A percentile compares a stretch with the other conserved stretches of the same genome.
phyloP scores from a whole-genome alignment of 2,329 filamentous ascomycete species.

The Dissoconium aciculare region DNA sequence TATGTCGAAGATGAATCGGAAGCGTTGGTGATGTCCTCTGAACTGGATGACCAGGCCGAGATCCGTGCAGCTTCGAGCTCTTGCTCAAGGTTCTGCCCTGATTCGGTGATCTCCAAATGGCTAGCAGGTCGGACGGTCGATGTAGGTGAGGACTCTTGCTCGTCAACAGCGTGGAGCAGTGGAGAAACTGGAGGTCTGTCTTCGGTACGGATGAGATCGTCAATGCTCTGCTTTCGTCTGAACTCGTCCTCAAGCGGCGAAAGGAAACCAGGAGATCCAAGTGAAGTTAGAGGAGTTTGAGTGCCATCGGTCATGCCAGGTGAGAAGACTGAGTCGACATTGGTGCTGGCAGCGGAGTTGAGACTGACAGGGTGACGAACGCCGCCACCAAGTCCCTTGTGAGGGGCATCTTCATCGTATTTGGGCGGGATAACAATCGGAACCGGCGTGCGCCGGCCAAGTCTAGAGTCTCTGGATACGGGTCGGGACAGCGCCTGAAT shows the following conservation, averaged over 20 bases:
- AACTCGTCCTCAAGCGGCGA: neutral
- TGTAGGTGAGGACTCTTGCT: too few relatives aligned
- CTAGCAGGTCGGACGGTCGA: too few relatives aligned
- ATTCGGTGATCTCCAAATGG: neutral
- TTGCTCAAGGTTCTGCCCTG: neutral
- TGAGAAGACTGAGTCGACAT: neutral
- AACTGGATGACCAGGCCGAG: neutral
- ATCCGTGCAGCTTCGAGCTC: neutral
- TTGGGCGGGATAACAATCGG: neutral
- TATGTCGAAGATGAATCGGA: too few relatives aligned
- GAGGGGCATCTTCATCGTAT: neutral
- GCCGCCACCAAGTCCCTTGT: neutral
- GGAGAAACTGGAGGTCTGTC: too few relatives aligned
- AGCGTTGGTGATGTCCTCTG: neutral
- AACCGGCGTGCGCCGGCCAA: neutral
- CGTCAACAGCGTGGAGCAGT: neutral
- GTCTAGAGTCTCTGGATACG: neutral
- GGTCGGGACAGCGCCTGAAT: too few relatives aligned
- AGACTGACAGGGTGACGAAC: neutral
- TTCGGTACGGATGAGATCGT: neutral
- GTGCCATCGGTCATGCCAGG: neutral
- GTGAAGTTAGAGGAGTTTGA: neutral
- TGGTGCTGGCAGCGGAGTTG: neutral
- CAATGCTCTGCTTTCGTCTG: constrained; percentile 1
- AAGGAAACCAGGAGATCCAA: neutral